Conservation (phyloP, 2,329 filamentous ascomycete species). For the Alternaria sp. region DNA sequence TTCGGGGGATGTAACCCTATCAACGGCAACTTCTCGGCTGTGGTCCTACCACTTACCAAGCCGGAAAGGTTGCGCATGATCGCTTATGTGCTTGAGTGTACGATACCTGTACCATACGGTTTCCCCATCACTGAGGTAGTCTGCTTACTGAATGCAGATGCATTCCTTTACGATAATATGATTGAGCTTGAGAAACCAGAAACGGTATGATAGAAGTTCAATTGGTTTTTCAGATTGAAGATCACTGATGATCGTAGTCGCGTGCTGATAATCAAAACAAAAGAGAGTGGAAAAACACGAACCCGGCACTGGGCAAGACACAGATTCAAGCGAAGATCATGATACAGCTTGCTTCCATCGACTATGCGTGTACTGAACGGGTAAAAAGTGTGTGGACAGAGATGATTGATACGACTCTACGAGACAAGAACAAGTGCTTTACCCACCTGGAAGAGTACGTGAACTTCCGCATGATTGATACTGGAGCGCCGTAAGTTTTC, state of each 20-base stretch:
- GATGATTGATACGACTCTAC: background rate
- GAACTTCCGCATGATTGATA: constrained; percentile 2
- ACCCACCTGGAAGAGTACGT: constrained; percentile 1
- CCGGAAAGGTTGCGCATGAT: background rate
- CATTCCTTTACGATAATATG: too few species aligned
- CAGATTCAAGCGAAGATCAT: background rate
- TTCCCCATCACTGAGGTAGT: too few species aligned
- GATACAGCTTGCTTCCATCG: background rate
- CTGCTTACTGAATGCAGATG: too few species aligned
- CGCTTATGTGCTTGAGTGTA: constrained; percentile 5
- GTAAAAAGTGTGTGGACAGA: background rate
- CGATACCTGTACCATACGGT: background rate
- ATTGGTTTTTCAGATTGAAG: too few species aligned
- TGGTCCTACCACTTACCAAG: background rate
- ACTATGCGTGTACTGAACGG: background rate
- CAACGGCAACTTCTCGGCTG: constrained; percentile 1
- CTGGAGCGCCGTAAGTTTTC: background rate
- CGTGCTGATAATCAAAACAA: too few species aligned
- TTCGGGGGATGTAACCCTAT: constrained; percentile 7
- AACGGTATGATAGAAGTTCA: too few species aligned
- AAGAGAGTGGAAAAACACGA: too few species aligned
- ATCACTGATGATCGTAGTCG: background rate
- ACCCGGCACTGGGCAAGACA: background rate
- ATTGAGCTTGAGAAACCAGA: too few species aligned
- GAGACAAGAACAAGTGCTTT: background rate